Conservation (phyloP, 176 grass and related monocot species). For the Zea luxurians region DNA sequence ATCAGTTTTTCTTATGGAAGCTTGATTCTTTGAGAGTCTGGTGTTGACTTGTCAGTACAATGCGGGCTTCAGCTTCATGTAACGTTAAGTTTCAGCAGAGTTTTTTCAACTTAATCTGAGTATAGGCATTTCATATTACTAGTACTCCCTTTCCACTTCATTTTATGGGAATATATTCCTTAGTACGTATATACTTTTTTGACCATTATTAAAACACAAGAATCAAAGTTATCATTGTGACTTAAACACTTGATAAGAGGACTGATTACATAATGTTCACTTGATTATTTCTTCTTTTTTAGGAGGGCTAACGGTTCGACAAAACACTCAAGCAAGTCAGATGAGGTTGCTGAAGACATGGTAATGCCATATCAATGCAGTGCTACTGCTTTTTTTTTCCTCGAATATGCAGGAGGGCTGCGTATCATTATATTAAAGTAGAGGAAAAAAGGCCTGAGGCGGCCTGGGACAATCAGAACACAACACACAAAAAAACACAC, state of each 20-base stretch:
- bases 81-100: not conserved
- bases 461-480: too few species aligned
- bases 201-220: not conserved
- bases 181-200: not conserved
- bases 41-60: not conserved
- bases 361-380: slow-evolving; percentile 8
- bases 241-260: not conserved
- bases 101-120: not conserved
- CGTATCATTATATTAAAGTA: too few species aligned
- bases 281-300: not conserved
- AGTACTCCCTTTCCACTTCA: not conserved
- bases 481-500: too few species aligned
- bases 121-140: not conserved
- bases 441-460: too few species aligned
- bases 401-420: too few species aligned
- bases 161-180: not conserved
- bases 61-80: not conserved
- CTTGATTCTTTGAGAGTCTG: not conserved
- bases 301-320: not conserved
- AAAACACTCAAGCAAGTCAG: not conserved
- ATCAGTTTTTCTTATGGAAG: not conserved
- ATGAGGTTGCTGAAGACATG: slow-evolving; percentile 10
- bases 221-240: not conserved
- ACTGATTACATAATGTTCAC: not conserved
- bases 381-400: not conserved